phyloP scores from a whole-genome alignment of 108 stramenopile species.

The Poteriospumella lacustris region DNA sequence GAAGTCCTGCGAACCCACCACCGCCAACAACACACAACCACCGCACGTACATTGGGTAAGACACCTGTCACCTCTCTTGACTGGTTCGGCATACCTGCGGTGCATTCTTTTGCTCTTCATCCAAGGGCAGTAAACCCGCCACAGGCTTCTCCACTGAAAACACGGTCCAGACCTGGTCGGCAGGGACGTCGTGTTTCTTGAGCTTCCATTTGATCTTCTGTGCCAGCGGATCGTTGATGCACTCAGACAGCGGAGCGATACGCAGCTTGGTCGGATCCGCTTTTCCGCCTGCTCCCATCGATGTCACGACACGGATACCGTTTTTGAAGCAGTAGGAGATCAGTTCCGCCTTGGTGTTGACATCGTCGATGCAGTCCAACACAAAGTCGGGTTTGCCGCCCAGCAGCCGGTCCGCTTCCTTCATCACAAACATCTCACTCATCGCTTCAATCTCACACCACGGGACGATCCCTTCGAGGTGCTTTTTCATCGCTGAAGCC shows the following conservation, averaged over 20 bases:
- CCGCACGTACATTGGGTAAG: neutral
- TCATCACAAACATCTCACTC: conserved; percentile 57
- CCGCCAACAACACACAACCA: neutral
- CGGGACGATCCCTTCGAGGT: conserved; percentile 59
- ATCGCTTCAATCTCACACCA: conserved; percentile 31
- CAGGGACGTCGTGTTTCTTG: conserved; percentile 35
- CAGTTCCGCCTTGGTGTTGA: conserved; percentile 87
- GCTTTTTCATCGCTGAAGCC: conserved; percentile 63
- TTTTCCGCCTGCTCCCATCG: conserved; percentile 95
- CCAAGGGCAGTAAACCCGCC: conserved; percentile 72
- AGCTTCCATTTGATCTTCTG: conserved; percentile 72
- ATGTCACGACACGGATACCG: conserved; percentile 72
- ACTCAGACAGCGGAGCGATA: conserved; percentile 73
- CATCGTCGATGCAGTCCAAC: conserved; percentile 97
- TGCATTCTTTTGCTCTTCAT: conserved; percentile 72
- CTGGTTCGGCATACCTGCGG: conserved; percentile 31
- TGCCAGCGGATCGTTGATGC: conserved; percentile 78
- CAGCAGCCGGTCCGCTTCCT: conserved; percentile 40
- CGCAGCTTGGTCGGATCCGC: conserved; percentile 85
- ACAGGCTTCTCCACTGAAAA: conserved; percentile 86
- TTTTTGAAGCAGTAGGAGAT: conserved; percentile 65
- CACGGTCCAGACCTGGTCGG: conserved; percentile 52
- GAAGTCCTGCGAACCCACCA: no score
- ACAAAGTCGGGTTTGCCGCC: conserved; percentile 63
- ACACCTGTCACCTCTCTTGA: neutral